Evolutionary conservation across 495 filamentous ascomycete genomes (phyloP).

Genomic region (Immersiella caudata): DNA sequence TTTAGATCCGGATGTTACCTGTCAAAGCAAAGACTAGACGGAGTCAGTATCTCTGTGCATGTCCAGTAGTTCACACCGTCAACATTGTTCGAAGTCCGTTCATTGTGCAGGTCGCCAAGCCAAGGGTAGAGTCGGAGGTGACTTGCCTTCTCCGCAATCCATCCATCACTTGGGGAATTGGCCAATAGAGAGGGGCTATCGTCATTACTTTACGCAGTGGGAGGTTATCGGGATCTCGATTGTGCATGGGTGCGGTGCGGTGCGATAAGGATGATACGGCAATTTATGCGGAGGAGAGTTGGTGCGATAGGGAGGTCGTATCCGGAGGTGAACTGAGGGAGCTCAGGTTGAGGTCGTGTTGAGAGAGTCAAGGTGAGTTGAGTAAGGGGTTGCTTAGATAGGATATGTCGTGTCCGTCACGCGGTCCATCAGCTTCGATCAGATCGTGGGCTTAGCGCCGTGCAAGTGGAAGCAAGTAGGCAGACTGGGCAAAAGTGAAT

Average conservation of each 20-base stretch:
- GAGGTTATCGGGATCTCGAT: not conserved
- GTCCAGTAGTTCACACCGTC: no score
- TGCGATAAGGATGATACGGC: constrained; percentile 8
- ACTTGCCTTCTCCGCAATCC: not conserved
- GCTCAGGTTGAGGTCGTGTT: not conserved
- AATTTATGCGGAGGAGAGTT: not conserved
- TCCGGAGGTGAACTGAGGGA: not conserved
- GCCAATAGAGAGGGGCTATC: not conserved
- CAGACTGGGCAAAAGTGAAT: not conserved
- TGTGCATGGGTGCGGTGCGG: not conserved
- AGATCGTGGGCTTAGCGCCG: not conserved
- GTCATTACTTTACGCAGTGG: not conserved
- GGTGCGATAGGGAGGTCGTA: constrained; percentile 12
- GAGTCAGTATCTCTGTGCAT: no score
- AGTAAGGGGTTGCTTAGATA: not conserved
- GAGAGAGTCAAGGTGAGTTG: not conserved
- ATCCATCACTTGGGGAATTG: not conserved
- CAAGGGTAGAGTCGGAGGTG: no score
- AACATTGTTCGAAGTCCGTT: no score
- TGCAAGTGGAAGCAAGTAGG: not conserved
- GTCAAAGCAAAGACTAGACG: no score
- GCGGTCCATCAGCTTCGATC: no score
- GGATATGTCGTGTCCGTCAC: not conserved
- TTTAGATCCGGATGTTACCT: no score
- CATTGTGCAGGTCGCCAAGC: no score